Evolutionary conservation across 2,329 filamentous ascomycete species (phyloP).

Genomic region (Lachnellula occidentalis): DNA sequence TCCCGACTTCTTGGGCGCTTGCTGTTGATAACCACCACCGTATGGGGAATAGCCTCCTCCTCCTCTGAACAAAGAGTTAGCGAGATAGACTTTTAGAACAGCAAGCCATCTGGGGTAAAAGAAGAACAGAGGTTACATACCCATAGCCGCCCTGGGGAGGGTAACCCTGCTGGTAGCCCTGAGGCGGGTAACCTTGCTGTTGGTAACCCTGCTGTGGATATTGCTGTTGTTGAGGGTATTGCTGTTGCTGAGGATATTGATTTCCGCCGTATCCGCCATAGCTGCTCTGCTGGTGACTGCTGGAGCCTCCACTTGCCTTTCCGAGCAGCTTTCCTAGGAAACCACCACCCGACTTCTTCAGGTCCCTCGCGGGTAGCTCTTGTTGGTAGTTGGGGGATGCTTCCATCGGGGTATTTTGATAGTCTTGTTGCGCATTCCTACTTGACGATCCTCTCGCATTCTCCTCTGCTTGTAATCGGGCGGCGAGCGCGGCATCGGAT

Average conservation of each 20-base stretch:
- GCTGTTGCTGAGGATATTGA: conserved; percentile 14
- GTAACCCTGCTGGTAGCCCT: conserved; percentile 31
- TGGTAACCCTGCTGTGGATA: conserved; percentile 35
- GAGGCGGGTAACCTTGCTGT: conserved; percentile 30
- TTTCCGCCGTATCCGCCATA: conserved; percentile 30
- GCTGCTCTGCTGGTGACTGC: conserved; percentile 31
- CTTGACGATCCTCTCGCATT: conserved; percentile 49
- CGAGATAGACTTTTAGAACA: neutral
- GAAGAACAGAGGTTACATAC: neutral
- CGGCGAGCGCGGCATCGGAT: conserved; percentile 69
- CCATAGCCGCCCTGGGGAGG: conserved; percentile 26
- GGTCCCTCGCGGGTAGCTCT: conserved; percentile 39
- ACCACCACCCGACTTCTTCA: conserved; percentile 41
- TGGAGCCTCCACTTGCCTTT: conserved; percentile 15
- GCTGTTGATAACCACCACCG: conserved; percentile 29
- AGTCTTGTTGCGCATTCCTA: conserved; percentile 19
- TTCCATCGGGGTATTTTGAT: conserved; percentile 28
- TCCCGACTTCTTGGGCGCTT: conserved; percentile 39
- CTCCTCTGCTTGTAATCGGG: conserved; percentile 78
- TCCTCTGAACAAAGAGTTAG: conserved; percentile 13
- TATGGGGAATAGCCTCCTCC: conserved; percentile 25
- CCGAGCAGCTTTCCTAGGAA: conserved; percentile 49
- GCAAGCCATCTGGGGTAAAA: neutral
- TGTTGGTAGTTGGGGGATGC: conserved; percentile 10
- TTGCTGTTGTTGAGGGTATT: conserved; percentile 18